These are phyloP conservation scores for Aspergillus ruber DNA, from an alignment of 2,329 filamentous ascomycete species.

Conservation along the genomic window DNA sequence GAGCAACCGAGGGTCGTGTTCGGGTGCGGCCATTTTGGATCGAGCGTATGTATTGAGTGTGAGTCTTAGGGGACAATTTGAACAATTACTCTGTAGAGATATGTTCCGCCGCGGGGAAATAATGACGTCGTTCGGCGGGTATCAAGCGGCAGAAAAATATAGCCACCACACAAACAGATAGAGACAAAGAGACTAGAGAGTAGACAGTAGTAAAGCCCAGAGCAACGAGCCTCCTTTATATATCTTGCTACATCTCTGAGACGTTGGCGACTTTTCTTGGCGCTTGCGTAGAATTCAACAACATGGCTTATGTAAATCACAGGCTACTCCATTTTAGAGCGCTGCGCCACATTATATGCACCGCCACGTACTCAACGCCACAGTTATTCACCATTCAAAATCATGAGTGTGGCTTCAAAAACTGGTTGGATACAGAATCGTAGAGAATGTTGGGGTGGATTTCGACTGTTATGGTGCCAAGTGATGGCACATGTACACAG, in stretches of 20 bases:
- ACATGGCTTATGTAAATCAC: constrained; percentile 6
- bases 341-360: constrained; percentile 19
- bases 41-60: background rate
- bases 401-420: background rate
- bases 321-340: background rate
- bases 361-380: constrained; percentile 17
- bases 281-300: background rate
- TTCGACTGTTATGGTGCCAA: no score
- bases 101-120: background rate
- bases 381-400: background rate
- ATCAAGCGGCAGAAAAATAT: background rate
- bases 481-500: no score
- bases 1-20: constrained; percentile 34
- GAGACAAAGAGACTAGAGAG: background rate
- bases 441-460: no score
- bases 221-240: constrained; percentile 5
- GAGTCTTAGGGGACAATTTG: constrained; percentile 7
- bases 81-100: background rate
- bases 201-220: constrained; percentile 2
- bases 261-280: no score
- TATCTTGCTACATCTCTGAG: constrained; percentile 6
- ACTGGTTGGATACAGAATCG: no score
- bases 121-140: background rate
- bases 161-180: background rate
- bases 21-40: constrained; percentile 18